A percentile compares a stretch with the other conserved stretches of the same genome.
These are phyloP conservation scores for Dimocarpus longan DNA, from an alignment of 345 rosid species.

Conservation along the genomic window DNA sequence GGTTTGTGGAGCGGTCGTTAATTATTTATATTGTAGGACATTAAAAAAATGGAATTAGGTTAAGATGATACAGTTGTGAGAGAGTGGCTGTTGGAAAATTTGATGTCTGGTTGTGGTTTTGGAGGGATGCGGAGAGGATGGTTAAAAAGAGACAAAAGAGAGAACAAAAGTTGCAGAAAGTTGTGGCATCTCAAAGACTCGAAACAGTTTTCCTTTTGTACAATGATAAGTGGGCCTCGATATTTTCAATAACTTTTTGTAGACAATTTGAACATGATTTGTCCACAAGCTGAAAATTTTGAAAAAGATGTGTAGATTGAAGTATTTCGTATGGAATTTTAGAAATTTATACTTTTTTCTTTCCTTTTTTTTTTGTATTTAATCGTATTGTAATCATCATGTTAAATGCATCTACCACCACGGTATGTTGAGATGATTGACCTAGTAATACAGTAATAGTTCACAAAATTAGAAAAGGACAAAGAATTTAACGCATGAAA, in stretches of 20 bases:
- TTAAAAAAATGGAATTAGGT: slow-evolving; percentile 14
- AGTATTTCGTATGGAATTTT: background rate
- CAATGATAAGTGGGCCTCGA: slow-evolving; percentile 6
- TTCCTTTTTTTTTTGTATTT: no score
- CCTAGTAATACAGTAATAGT: no score
- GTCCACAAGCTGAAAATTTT: slow-evolving; percentile 18
- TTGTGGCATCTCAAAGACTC: slow-evolving; percentile 33
- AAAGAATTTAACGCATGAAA: no score
- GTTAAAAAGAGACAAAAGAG: slow-evolving; percentile 29
- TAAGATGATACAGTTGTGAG: slow-evolving; percentile 3
- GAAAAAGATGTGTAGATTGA: background rate
- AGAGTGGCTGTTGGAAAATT: slow-evolving; percentile 31
- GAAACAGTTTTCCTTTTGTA: slow-evolving; percentile 16
- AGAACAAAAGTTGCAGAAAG: slow-evolving; percentile 31
- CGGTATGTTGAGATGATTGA: no score
- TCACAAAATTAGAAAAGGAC: no score
- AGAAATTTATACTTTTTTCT: background rate
- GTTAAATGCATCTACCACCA: no score
- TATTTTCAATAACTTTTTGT: slow-evolving; percentile 9
- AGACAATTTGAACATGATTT: slow-evolving; percentile 9
- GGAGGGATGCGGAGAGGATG: slow-evolving; percentile 23
- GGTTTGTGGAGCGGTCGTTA: background rate
- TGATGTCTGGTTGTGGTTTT: slow-evolving; percentile 34
- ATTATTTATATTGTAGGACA: background rate
- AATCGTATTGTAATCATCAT: no score